Base-by-base conservation (phyloP, 768 basidiomycete genomes). In the Tephrocybe sp. region DNA sequence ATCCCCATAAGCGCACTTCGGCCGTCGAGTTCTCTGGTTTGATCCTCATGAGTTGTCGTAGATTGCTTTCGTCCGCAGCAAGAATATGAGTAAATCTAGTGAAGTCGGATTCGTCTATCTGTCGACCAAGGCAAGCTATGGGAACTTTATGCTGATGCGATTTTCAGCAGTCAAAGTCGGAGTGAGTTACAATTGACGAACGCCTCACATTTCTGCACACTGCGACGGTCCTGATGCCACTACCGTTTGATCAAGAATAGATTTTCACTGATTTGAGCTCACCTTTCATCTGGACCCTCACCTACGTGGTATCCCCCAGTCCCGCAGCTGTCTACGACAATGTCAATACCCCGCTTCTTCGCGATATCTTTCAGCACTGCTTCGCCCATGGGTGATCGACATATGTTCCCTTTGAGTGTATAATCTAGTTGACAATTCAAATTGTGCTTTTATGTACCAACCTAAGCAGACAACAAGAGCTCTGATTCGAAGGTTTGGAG, bases 301-400 rank as follows among this genome's bases (percentile, higher is more conserved):
- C 87, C 91, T 29, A 83, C 65, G 58, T 97, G 93, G 65, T 93
- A 94, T 12, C 79, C 85, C 9, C 82, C 83, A 1, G 91, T 95
- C 1, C 92, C 92, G 57, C 86, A 88, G 43, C 89, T 91, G 57
- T 94, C 91, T 24, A 94, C 86, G 11, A 65, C 59, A 53, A 94
- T 74, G 42, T 84, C 76, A 33, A 90, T 60, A 11, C 81, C 82
- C 27, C 88, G 82, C 58, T 83, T 76, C 42, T 73, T 67, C 8
- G 87, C 88, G 49, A 82, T 76, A 46, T 90, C 76, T 52, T 70
- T 74, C 24, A 94, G 75, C 19, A 94, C 88, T 2, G 91, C 93
- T 69, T 94, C 91, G 24, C 91, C 93, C 83, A 95, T 91, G 0
- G 93, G 92, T 19, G 90, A 92, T 27, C 93, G 84, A 62, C 91